Base-by-base conservation (phyloP, 2,329 filamentous ascomycete species). In the Orbilia quercus region DNA sequence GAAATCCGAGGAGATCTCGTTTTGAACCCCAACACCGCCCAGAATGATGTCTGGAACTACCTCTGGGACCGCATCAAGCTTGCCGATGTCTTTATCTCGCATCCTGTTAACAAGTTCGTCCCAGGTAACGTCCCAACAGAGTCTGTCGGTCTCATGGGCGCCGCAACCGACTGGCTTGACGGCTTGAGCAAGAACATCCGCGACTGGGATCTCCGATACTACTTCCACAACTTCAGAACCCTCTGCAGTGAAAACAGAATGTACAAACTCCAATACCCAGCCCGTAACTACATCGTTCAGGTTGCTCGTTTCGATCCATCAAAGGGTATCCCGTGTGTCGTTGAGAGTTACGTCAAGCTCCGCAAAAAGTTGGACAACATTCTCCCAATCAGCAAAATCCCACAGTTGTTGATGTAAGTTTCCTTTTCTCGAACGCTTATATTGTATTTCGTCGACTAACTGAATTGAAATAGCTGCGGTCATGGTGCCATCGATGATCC, bases 401-500 rank as follows among this genome's bases (percentile, higher is more conserved):
- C 90, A 0, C 91, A 94, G 79, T 85, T 95, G 2, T 84, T 92
- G 40, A 86, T 95, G 79, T 84, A 79, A 79, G 82, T 79, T 14
- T n/a, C 31, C 51, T 44, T 54, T 22, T 22, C 3, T 18, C 7
- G 22, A 7, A 28, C 22, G 23, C 57, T 3, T 25, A 16, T 16
- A 36, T 20, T 22, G 22, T 53, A 20, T 47, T 20, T 31, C 5
- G n/a, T n/a, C n/a, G n/a, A n/a, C 14, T n/a, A 36, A 54, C 25
- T 16, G 34, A 54, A 38, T 16, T 36, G 20, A 16, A 16, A 20
- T 55, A 75, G 74, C 14, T 90, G 89, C 47, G 91, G 91, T 16
- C 91, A 94, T 78, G 88, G 90, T 48, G 91, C 90, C 0, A 86
- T 94, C 67, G 91, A 95, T 77, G 91, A 95, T 75, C 91, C 91